Base-by-base conservation (phyloP, 1,284 basidiomycete genomes). In the Ustilago hordei region DNA sequence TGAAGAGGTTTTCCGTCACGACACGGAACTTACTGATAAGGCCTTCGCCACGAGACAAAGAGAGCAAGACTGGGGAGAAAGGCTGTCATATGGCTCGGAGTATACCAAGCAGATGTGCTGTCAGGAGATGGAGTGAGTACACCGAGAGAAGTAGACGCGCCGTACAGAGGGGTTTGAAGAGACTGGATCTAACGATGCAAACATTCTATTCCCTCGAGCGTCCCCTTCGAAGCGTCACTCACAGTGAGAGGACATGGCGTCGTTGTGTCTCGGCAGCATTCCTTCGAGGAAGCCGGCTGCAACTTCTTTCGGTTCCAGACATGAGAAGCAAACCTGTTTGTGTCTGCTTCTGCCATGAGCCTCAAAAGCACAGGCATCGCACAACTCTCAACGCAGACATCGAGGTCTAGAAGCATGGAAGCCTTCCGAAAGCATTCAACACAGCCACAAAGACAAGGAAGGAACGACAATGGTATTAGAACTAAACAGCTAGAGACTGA, bases 401-500 rank as follows among this genome's bases (percentile, higher is more conserved):
- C 9, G 13, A 38, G 36, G 36, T 13, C 13, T 38, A 13, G 36
- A 38, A 38, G 36, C 9, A 38, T 9, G 9, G 36, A 38, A 8
- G 13, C 36, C 8, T 9, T 38, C 36, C 36, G 13, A 38, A 8
- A 38, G 13, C 36, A 38, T 9, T 38, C 36, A 38, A 38, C 36
- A 38, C 36, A 38, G 36, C 36, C 8, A 38, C 43, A 45, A 19
- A 19, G 6, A 45, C 17, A 19, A 8, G 17, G 43, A n/a, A 45
- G 43, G 53, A 55, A 19, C n/a, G 36, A 54, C 41, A 63, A 38
- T 31, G 48, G 23, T 6, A 55, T 55, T 19, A 36, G 17, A 55
- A 28, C 3, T 28, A 28, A 28, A 28, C 23, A 28, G 23, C n/a
- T 11, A 36, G 38, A 38, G 34, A 55, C 12, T 43, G 55, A 35